phyloP scores from a whole-genome alignment of 148 eudicot species.

The Chenopodium quinoa region DNA sequence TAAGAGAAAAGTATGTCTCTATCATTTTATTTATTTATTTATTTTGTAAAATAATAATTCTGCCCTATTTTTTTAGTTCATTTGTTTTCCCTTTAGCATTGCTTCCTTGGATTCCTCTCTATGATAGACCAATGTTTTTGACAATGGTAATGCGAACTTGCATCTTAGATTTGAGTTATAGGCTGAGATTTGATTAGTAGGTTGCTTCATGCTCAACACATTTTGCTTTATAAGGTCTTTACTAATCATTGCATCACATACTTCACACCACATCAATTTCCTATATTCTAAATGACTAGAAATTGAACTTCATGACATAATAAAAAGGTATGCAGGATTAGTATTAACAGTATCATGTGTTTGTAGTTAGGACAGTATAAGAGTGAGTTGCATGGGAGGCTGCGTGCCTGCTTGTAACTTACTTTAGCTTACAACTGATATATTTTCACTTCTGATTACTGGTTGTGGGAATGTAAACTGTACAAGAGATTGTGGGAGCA shows the following conservation, averaged over 20 bases:
- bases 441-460: not conserved
- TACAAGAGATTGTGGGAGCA: not conserved
- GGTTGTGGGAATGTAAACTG: not conserved
- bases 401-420: not conserved
- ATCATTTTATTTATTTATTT: not conserved
- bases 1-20: conserved; percentile 56
- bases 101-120: not conserved
- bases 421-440: not conserved
- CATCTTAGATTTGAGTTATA: not conserved
- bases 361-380: not conserved
- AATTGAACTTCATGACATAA: not conserved
- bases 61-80: not conserved
- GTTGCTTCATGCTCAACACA: not conserved
- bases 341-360: not conserved
- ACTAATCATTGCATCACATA: not conserved
- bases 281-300: not conserved
- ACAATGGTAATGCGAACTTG: not conserved
- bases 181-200: not conserved
- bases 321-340: not conserved
- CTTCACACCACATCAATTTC: not conserved
- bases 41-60: not conserved
- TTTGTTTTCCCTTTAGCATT: not conserved
- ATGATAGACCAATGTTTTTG: not conserved
- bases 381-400: not conserved
- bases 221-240: not conserved